Base-by-base conservation (phyloP, 1,284 basidiomycete genomes). In the Leccinum cinnamomeum region DNA sequence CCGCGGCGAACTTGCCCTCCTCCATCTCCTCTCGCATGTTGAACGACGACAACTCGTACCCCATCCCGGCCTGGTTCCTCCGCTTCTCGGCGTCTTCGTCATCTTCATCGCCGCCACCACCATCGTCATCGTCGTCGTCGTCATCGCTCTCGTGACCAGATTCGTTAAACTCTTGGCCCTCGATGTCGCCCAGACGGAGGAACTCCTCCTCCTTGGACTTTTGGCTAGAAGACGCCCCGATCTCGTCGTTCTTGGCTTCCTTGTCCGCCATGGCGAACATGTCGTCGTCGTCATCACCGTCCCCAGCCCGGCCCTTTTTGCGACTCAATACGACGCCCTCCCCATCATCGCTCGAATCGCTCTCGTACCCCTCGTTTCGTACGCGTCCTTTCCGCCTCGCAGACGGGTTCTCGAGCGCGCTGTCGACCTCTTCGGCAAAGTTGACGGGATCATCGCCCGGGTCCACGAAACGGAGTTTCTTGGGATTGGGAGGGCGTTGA, bases 11-110 rank as follows among this genome's bases (percentile, higher is more conserved):
- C 70, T 95, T 92, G 37, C 97, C 97, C 75, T 97, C 94, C 70
- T 93, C 89, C 90, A 99, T 96, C 83, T 99, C 97, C 68, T 92
- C 90, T 68, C 95, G 92, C 97, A 99, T 98, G 77, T 99, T 98
- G 85, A 99, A 99, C 35, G 92, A 91, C 7, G 94, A 96, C 12
- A 98, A 75, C 70, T 96, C 92, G 76, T 82, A 95, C 1, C 96
- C 97, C 95, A 97, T 97, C 25, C 92, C 93, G 33, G 83, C 87
- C 73, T 92, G 93, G 78, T 85, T 87, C 73, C 83, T 78, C 70
- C 88, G 82, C 73, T 85, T 82, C 20, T 82, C 84, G 59, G 92
- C 92, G 70, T 94, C 92, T 70, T 95, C 91, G 69, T 92, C 91
- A 67, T 87, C 89, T 5, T 12, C 44, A 7, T 11, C 44, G 8